These are phyloP conservation scores for Penicillium coprophilum DNA, from an alignment of 495 filamentous ascomycete species.

Conservation along the genomic window DNA sequence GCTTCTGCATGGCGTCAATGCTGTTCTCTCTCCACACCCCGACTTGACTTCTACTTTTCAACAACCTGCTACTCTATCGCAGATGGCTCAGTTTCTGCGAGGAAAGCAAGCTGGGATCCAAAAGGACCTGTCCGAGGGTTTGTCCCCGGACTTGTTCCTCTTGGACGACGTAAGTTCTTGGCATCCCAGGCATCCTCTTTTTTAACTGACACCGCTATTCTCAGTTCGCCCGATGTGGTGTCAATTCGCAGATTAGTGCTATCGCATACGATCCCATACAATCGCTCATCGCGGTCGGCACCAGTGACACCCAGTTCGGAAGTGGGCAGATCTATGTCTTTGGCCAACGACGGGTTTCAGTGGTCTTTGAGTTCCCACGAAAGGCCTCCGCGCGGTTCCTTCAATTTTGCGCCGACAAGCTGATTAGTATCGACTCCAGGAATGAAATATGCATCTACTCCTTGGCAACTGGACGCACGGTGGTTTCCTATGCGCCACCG, in stretches of 20 bases:
- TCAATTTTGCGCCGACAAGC: conserved; percentile 73
- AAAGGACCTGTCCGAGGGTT: conserved; percentile 80
- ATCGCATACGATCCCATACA: conserved; percentile 91
- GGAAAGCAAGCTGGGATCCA: conserved; percentile 92
- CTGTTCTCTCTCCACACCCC: conserved; percentile 19
- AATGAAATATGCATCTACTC: conserved; percentile 83
- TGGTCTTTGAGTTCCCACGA: conserved; percentile 61
- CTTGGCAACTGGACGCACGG: conserved; percentile 57
- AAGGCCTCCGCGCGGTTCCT: conserved; percentile 69
- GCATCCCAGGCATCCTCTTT: conserved; percentile 31
- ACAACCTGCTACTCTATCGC: conserved; percentile 9
- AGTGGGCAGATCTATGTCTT: conserved; percentile 87
- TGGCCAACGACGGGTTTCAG: conserved; percentile 76
- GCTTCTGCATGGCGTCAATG: conserved; percentile 33
- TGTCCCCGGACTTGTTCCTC: conserved; percentile 70
- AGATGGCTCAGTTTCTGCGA: conserved; percentile 82
- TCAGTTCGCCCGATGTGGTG: conserved; percentile 75
- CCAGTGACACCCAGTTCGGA: conserved; percentile 74
- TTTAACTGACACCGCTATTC: conserved; percentile 23
- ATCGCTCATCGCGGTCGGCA: conserved; percentile 90
- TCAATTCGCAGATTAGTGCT: conserved; percentile 81
- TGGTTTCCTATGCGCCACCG: conserved; percentile 67
- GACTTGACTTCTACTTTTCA: conserved; percentile 16
- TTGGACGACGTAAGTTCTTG: conserved; percentile 69
- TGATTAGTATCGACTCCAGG: conserved; percentile 78